Conservation (phyloP, 2,329 filamentous ascomycete species). For the Fusarium lyarnte region DNA sequence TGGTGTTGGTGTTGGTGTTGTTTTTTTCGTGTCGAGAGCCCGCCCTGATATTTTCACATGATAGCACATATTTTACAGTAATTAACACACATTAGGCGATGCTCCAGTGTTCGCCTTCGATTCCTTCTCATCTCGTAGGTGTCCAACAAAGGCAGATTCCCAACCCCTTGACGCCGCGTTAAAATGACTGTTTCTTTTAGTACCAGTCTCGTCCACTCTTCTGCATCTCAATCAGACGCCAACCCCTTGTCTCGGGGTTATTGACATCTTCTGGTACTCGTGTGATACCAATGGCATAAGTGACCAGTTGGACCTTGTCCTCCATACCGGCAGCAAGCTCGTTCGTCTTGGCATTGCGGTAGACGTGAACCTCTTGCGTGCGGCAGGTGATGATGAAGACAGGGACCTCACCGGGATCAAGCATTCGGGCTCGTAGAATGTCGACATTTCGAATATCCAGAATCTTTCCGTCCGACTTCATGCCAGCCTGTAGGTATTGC, state of each 20-base stretch:
- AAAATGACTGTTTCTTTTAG: constrained; percentile 47
- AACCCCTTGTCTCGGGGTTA: constrained; percentile 95
- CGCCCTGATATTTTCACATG: constrained; percentile 41
- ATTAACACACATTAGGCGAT: constrained; percentile 45
- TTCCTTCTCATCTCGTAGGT: constrained; percentile 29
- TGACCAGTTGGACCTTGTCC: constrained; percentile 97
- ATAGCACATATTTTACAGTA: constrained; percentile 47
- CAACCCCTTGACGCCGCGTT: constrained; percentile 39
- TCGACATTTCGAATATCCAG: constrained; percentile 96
- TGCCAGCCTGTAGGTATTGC: constrained; percentile 91
- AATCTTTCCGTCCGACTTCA: constrained; percentile 94
- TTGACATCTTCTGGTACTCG: constrained; percentile 93
- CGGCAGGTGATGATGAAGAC: constrained; percentile 98
- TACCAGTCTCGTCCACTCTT: constrained; percentile 94
- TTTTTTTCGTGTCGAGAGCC: constrained; percentile 36
- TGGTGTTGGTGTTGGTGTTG: constrained; percentile 19
- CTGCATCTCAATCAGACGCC: constrained; percentile 97
- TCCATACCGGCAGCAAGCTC: constrained; percentile 97
- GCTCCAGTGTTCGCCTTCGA: constrained; percentile 7
- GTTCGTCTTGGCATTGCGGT: constrained; percentile 88
- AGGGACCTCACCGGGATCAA: constrained; percentile 87
- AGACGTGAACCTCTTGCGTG: constrained; percentile 97
- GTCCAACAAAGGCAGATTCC: constrained; percentile 36
- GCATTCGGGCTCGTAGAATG: constrained; percentile 80
- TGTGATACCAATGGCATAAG: constrained; percentile 96